phyloP scores from a whole-genome alignment of 2,329 filamentous ascomycete species.

The Tolypocladium pustulatum region DNA sequence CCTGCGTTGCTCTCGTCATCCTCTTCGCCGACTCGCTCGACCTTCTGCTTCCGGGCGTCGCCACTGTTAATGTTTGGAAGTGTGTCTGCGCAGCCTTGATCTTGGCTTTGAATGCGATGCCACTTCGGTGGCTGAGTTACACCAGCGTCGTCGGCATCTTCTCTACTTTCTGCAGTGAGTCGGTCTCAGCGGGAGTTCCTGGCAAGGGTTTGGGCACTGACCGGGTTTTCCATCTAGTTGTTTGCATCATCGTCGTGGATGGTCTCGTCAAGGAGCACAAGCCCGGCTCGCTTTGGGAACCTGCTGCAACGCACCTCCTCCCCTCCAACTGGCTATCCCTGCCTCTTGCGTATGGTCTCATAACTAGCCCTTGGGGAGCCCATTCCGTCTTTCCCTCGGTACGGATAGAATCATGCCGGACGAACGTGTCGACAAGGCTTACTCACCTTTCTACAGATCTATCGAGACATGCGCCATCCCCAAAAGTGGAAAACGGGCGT shows the following conservation, averaged over 20 bases:
- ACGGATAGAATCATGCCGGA: slow-evolving; percentile 10
- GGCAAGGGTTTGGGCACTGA: neutral
- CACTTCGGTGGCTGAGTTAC: slow-evolving; percentile 74
- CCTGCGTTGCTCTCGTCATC: slow-evolving; percentile 80
- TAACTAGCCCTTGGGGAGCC: slow-evolving; percentile 66
- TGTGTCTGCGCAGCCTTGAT: slow-evolving; percentile 69
- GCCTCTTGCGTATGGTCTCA: slow-evolving; percentile 77
- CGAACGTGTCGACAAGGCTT: neutral
- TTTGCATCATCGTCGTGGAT: slow-evolving; percentile 72
- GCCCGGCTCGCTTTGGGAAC: slow-evolving; percentile 76
- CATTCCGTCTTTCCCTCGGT: slow-evolving; percentile 71
- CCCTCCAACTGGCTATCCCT: slow-evolving; percentile 80
- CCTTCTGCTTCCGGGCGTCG: slow-evolving; percentile 60
- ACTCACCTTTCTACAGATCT: slow-evolving; percentile 29
- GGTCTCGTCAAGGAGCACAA: slow-evolving; percentile 71
- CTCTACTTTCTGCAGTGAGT: slow-evolving; percentile 77
- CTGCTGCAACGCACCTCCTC: slow-evolving; percentile 70
- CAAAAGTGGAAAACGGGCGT: slow-evolving; percentile 70
- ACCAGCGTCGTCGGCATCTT: slow-evolving; percentile 91
- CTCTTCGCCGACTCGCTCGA: slow-evolving; percentile 88
- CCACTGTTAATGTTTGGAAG: slow-evolving; percentile 68
- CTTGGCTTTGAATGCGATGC: slow-evolving; percentile 74
- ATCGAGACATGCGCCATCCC: slow-evolving; percentile 59
- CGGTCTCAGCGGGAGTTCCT: neutral
- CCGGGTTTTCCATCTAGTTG: slow-evolving; percentile 42